A percentile compares a stretch with the other conserved stretches of the same genome.
Evolutionary conservation across 768 basidiomycete species (phyloP).

Genomic region (Tricholoma flavovirens): DNA sequence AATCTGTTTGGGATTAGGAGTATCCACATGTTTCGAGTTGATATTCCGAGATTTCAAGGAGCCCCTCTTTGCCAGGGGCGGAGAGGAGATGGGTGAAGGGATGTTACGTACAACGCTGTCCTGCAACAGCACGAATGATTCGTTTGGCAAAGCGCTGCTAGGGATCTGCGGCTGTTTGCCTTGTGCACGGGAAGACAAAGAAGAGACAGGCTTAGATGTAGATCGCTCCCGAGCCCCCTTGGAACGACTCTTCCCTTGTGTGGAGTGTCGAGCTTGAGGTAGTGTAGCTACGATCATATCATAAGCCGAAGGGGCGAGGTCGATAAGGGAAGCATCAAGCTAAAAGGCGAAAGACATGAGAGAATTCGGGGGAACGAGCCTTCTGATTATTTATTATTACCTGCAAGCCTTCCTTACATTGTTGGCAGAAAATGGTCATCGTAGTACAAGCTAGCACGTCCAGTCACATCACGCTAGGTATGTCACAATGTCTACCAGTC

Average conservation of each 20-base stretch:
- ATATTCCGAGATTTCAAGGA: constrained; percentile 30
- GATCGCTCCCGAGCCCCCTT: constrained; percentile 54
- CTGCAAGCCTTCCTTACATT: constrained; percentile 89
- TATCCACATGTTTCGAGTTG: constrained; percentile 21
- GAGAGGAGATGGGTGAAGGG: constrained; percentile 45
- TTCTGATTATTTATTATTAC: constrained; percentile 30
- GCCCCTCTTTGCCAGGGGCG: constrained; percentile 39
- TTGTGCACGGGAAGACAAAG: constrained; percentile 50
- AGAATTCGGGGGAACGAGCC: background rate
- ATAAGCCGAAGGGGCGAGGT: constrained; percentile 81
- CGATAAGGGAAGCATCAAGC: constrained; percentile 89
- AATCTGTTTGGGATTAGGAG: constrained; percentile 27
- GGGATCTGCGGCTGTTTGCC: constrained; percentile 49
- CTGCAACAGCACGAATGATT: constrained; percentile 88
- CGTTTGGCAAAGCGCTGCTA: constrained; percentile 53
- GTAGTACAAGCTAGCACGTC: background rate
- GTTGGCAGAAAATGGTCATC: constrained; percentile 56
- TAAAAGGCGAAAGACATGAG: constrained; percentile 19
- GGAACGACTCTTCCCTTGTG: constrained; percentile 40
- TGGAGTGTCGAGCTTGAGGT: constrained; percentile 42
- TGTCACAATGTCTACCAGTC: constrained; percentile 43
- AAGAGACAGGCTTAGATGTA: constrained; percentile 25
- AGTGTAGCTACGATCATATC: constrained; percentile 74
- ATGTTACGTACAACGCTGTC: constrained; percentile 75
- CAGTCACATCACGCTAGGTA: background rate